Conservation (phyloP, 2,329 filamentous ascomycete genomes). For the Acephala macrosclerotiorum region DNA sequence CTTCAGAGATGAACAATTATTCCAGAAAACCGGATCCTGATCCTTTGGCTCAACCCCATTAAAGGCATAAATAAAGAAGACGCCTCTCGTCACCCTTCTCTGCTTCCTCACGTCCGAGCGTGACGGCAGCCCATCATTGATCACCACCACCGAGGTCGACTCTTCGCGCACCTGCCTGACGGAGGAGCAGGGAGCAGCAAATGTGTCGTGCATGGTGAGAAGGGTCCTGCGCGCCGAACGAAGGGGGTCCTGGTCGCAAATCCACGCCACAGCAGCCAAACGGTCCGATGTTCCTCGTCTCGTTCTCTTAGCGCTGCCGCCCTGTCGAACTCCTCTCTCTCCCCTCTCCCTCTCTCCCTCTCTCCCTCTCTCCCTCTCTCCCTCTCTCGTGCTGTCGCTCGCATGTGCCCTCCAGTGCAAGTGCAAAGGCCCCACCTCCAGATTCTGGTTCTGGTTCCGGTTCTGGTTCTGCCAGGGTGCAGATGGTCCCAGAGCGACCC, state of each 20-base stretch:
- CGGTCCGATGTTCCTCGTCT: slow-evolving; percentile 40
- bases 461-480: not conserved
- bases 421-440: not conserved
- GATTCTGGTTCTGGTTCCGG: not conserved
- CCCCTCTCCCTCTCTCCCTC: not conserved
- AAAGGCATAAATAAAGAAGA: slow-evolving; percentile 29
- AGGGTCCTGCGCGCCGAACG: slow-evolving; percentile 18
- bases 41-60: slow-evolving; percentile 20
- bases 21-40: slow-evolving; percentile 21
- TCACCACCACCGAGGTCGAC: slow-evolving; percentile 3
- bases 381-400: not conserved
- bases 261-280: slow-evolving; percentile 33
- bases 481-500: slow-evolving; percentile 13
- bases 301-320: slow-evolving; percentile 1
- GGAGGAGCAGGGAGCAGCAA: not conserved
- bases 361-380: not conserved
- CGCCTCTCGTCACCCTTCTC: slow-evolving; percentile 16
- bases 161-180: not conserved
- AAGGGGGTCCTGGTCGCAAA: slow-evolving; percentile 26
- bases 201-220: slow-evolving; percentile 26
- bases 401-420: slow-evolving; percentile 15
- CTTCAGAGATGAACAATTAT: not conserved
- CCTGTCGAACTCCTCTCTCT: not conserved
- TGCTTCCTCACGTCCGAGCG: slow-evolving; percentile 30
- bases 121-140: slow-evolving; percentile 10